phyloP scores from a whole-genome alignment of 441 rosid species.

The Adansonia madagascariensis region DNA sequence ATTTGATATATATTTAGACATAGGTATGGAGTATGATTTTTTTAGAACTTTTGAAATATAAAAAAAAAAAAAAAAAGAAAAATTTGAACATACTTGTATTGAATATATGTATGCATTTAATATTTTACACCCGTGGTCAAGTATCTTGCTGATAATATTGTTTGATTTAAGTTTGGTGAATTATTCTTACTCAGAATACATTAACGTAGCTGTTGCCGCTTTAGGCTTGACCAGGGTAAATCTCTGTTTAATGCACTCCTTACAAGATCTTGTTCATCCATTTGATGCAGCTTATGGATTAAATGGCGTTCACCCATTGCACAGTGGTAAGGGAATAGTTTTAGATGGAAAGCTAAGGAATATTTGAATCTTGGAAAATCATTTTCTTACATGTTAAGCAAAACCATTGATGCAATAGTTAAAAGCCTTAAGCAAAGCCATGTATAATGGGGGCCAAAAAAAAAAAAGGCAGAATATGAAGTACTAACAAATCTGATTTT shows the following conservation, averaged over 20 bases:
- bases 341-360: not conserved
- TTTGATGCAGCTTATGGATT: not conserved
- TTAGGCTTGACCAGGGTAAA: not conserved
- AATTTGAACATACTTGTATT: no score
- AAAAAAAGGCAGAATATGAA: not conserved
- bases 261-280: not conserved
- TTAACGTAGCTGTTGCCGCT: not conserved
- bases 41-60: no score
- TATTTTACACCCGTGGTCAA: no score
- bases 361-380: not conserved
- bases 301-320: not conserved
- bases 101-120: no score
- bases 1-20: no score
- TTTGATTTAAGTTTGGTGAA: not conserved
- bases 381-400: constrained; percentile 18
- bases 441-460: not conserved
- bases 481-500: not conserved
- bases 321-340: not conserved
- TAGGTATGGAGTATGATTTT: no score
- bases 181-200: not conserved
- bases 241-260: not conserved
- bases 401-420: not conserved
- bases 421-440: constrained; percentile 17
- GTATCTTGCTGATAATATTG: no score
- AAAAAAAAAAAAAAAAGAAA: no score